Conservation (phyloP, 768 basidiomycete genomes). For the Pisolithus microcarpus region DNA sequence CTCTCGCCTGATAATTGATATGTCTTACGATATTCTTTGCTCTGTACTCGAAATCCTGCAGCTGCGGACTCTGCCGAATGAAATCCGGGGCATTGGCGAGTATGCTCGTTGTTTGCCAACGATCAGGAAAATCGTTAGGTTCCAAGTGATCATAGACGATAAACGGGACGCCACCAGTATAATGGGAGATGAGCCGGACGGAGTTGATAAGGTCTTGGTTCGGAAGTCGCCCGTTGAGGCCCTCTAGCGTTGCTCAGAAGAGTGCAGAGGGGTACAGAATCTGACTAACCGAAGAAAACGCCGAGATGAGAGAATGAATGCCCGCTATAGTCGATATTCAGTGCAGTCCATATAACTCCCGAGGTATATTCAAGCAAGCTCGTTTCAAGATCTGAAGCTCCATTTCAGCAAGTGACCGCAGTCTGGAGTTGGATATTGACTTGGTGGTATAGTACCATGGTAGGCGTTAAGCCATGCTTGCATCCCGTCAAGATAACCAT, state of each 20-base stretch:
- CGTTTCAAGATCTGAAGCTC: conserved; percentile 50
- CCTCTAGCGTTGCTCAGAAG: conserved; percentile 51
- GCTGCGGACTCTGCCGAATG: conserved; percentile 34
- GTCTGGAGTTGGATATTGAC: conserved; percentile 34
- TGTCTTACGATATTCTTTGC: conserved; percentile 67
- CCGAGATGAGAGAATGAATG: conserved; percentile 96
- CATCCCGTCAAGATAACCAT: conserved; percentile 85
- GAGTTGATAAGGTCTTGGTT: conserved; percentile 95
- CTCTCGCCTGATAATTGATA: conserved; percentile 65
- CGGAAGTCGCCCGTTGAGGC: conserved; percentile 87
- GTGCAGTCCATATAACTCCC: conserved; percentile 91
- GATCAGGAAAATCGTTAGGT: conserved; percentile 32
- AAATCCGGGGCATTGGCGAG: conserved; percentile 41
- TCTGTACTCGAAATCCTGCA: conserved; percentile 49
- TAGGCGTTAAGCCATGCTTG: conserved; percentile 88
- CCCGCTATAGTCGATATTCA: conserved; percentile 92
- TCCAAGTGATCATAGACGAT: conserved; percentile 75
- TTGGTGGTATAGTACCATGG: conserved; percentile 59
- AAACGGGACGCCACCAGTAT: conserved; percentile 70
- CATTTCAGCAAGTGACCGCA: background rate
- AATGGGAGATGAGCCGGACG: conserved; percentile 60
- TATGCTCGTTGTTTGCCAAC: conserved; percentile 19
- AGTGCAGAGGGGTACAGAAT: background rate
- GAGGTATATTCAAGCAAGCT: conserved; percentile 60
- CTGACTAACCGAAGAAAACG: conserved; percentile 76